Evolutionary conservation across 331 rosid species (phyloP).

Genomic region (Malus hybrid): DNA sequence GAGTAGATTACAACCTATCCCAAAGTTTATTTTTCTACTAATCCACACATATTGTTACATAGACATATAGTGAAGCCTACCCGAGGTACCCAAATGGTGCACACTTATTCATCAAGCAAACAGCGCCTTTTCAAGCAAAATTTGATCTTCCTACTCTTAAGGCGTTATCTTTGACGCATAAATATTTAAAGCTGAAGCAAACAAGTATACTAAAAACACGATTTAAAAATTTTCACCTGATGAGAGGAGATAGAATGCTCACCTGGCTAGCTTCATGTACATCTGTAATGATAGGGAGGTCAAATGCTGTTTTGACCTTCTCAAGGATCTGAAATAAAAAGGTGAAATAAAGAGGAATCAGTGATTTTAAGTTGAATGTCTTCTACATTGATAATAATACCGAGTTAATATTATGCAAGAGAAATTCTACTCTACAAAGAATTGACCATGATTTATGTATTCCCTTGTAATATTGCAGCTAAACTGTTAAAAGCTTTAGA

Average conservation of each 20-base stretch:
- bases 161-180: neutral
- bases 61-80: neutral
- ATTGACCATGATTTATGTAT: neutral
- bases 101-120: neutral
- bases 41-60: neutral
- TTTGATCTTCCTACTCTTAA: neutral
- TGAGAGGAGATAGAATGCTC: conserved; percentile 16
- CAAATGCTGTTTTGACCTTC: conserved; percentile 83
- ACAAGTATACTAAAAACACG: neutral
- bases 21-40: too few relatives aligned
- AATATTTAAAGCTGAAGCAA: neutral
- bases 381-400: neutral
- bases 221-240: neutral
- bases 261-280: conserved; percentile 84
- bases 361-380: neutral
- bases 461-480: neutral
- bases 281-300: conserved; percentile 82
- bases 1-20: too few relatives aligned
- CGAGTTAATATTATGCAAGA: neutral
- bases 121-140: neutral
- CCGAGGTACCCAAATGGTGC: neutral
- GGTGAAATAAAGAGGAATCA: neutral
- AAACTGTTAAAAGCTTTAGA: neutral
- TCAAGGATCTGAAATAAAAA: conserved; percentile 66
- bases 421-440: neutral